Evolutionary conservation across 129 eudicot genomes (phyloP).

Genomic region (Arctium minus): DNA sequence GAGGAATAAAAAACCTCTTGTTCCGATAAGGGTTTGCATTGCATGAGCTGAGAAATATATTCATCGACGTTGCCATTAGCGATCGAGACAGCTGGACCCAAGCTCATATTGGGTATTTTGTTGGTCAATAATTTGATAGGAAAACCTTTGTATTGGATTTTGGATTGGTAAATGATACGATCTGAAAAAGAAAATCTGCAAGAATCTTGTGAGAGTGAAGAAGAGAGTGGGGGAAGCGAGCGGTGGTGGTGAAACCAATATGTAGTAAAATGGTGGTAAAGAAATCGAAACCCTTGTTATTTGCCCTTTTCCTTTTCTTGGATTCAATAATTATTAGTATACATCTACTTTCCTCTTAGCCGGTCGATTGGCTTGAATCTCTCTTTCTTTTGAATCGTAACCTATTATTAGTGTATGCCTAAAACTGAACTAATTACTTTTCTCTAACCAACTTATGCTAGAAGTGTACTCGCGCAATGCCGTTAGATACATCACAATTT

Average conservation of each 20-base stretch:
- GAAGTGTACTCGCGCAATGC: too few species aligned
- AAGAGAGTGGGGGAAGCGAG: constrained; percentile 19
- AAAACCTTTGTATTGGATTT: constrained; percentile 3
- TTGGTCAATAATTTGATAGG: constrained; percentile 14
- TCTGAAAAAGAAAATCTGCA: constrained; percentile 6
- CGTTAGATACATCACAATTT: too few species aligned
- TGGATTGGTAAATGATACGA: neutral
- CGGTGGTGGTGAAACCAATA: constrained; percentile 33
- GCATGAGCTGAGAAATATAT: constrained; percentile 83
- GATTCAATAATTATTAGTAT: neutral
- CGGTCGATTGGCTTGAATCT: too few species aligned
- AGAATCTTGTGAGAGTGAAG: constrained; percentile 22
- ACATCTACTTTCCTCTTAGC: too few species aligned
- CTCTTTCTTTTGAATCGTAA: too few species aligned
- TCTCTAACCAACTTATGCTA: too few species aligned
- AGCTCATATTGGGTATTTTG: constrained; percentile 38
- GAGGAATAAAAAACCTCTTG: constrained; percentile 47
- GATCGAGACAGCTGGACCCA: constrained; percentile 51
- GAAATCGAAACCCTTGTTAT: constrained; percentile 20
- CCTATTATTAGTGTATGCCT: too few species aligned
- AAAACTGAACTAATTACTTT: too few species aligned
- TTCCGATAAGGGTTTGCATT: constrained; percentile 90
- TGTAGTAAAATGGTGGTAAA: constrained; percentile 8
- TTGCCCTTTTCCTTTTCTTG: constrained; percentile 3
- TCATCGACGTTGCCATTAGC: constrained; percentile 74